A percentile compares a stretch with the other conserved stretches of the same genome.
These are phyloP conservation scores for Clathrospora elynae DNA, from an alignment of 2,329 filamentous ascomycete species.

Conservation along the genomic window DNA sequence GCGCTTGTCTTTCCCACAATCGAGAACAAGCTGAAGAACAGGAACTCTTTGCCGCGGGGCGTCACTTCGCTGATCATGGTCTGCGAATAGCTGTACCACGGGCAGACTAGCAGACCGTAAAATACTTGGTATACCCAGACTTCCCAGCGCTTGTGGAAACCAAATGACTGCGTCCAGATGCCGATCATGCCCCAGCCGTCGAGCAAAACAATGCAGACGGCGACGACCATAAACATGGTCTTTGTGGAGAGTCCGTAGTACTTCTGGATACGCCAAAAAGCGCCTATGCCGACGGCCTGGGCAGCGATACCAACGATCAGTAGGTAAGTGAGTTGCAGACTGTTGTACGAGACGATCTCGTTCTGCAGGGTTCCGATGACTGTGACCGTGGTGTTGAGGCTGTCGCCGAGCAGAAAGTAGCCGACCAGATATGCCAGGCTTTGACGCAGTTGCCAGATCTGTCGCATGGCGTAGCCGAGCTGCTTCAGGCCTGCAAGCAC, in stretches of 20 bases:
- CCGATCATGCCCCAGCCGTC: slow-evolving; percentile 65
- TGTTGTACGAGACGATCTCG: slow-evolving; percentile 67
- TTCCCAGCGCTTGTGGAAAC: slow-evolving; percentile 61
- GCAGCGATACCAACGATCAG: slow-evolving; percentile 68
- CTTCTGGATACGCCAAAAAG: slow-evolving; percentile 66
- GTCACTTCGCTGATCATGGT: slow-evolving; percentile 74
- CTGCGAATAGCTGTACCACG: slow-evolving; percentile 73
- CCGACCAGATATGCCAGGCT: slow-evolving; percentile 65
- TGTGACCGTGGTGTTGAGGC: slow-evolving; percentile 71
- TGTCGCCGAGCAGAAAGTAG: slow-evolving; percentile 73
- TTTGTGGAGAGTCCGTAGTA: slow-evolving; percentile 65
- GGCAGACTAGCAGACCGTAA: slow-evolving; percentile 70
- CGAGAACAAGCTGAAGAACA: slow-evolving; percentile 72
- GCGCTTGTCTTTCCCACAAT: slow-evolving; percentile 71
- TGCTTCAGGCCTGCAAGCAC: slow-evolving; percentile 65
- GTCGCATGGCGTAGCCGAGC: slow-evolving; percentile 58
- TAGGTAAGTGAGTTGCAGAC: slow-evolving; percentile 67
- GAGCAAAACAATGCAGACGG: slow-evolving; percentile 65
- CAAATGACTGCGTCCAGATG: slow-evolving; percentile 60
- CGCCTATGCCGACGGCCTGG: slow-evolving; percentile 66
- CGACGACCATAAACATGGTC: slow-evolving; percentile 70
- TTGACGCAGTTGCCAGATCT: slow-evolving; percentile 70
- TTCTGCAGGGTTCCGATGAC: slow-evolving; percentile 71
- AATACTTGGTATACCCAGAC: slow-evolving; percentile 59
- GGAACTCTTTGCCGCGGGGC: slow-evolving; percentile 69